Conservation (phyloP, 2,329 filamentous ascomycete species). For the Zymoseptoria pseudotritici region DNA sequence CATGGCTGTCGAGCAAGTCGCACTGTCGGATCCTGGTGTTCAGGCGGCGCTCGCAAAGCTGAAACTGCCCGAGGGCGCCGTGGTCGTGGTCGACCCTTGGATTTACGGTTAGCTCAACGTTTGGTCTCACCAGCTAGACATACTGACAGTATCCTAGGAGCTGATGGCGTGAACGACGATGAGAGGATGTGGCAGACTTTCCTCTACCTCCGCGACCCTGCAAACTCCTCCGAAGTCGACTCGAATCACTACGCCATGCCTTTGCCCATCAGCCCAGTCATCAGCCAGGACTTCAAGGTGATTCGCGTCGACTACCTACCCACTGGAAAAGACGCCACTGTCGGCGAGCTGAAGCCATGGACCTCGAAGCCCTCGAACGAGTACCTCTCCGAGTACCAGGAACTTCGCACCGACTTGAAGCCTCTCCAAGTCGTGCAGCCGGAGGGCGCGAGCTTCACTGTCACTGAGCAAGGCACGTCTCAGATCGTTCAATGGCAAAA, state of each 20-base stretch:
- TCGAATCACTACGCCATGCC: slow-evolving; percentile 64
- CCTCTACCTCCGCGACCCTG: slow-evolving; percentile 58
- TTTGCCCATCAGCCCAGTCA: slow-evolving; percentile 58
- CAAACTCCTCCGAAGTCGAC: slow-evolving; percentile 53
- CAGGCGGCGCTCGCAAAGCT: slow-evolving; percentile 54
- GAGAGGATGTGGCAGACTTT: slow-evolving; percentile 50
- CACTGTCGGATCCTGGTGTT: slow-evolving; percentile 49
- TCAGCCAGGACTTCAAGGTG: slow-evolving; percentile 57
- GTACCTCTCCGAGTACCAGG: slow-evolving; percentile 53
- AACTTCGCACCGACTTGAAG: slow-evolving; percentile 45
- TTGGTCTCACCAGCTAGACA: neutral
- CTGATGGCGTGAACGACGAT: slow-evolving; percentile 43
- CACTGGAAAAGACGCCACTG: slow-evolving; percentile 55
- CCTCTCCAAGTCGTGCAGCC: slow-evolving; percentile 67
- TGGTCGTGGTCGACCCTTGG: slow-evolving; percentile 57
- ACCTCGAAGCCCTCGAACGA: slow-evolving; percentile 55
- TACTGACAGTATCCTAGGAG: slow-evolving; percentile 19
- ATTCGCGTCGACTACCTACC: slow-evolving; percentile 63
- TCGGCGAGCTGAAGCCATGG: slow-evolving; percentile 50
- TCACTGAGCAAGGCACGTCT: slow-evolving; percentile 44
- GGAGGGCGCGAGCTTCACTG: slow-evolving; percentile 59
- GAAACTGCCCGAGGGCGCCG: slow-evolving; percentile 49
- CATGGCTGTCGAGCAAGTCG: slow-evolving; percentile 49
- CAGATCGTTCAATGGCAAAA: slow-evolving; percentile 56
- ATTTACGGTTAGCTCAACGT: slow-evolving; percentile 49